Evolutionary conservation across 306 rosid genomes (phyloP), one percentile per base, ranked within the genome.

Genomic region (Vachellia pachyceras): DNA sequence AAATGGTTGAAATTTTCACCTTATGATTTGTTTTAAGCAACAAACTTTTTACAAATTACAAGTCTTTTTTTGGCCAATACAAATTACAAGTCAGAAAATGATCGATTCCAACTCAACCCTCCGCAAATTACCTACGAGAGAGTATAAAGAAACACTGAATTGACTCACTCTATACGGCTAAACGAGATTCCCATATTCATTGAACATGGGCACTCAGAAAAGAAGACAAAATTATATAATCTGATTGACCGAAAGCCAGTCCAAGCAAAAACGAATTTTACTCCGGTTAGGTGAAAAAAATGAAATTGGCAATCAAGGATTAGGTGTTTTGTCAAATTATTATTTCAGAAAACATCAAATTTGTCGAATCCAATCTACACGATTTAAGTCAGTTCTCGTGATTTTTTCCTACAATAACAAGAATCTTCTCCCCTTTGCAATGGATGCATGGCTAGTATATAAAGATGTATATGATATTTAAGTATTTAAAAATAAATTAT

Each of bases 21-120:
- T 45, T 50, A 58, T 11, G 46, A 47, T 65, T 58, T 82, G n/a
- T 73, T 37, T 78, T 1, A 22, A 84, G 81, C 67, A 78, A 77
- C 80, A 77, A 77, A 84, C 23, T 74, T 12, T 17, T 45, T 52
- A 75, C 22, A 50, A 14, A 50, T 17, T 17, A 3, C 82, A 78
- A 65, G 71, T 79, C 74, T 29, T 29, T 29, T 29, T 29, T 29
- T 29, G 33, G 33, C 33, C 33, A 29, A 29, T 52, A 75, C 22
- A 50, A 14, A 50, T 17, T 17, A 3, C 82, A 78, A 65, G 71
- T 79, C 74, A 75, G 47, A 61, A 20, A 40, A 22, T 58, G 14
- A 22, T 35, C 73, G 84, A 55, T 73, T 44, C 81, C 77, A 46
- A 81, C 79, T n/a, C 10, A 36, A 58, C 67, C 15, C 69, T 35